Evolutionary conservation across 1,139 yeast genomes (phyloP), one percentile per base, ranked within the genome.

Genomic region (Scheffersomyces illinoinensis): DNA sequence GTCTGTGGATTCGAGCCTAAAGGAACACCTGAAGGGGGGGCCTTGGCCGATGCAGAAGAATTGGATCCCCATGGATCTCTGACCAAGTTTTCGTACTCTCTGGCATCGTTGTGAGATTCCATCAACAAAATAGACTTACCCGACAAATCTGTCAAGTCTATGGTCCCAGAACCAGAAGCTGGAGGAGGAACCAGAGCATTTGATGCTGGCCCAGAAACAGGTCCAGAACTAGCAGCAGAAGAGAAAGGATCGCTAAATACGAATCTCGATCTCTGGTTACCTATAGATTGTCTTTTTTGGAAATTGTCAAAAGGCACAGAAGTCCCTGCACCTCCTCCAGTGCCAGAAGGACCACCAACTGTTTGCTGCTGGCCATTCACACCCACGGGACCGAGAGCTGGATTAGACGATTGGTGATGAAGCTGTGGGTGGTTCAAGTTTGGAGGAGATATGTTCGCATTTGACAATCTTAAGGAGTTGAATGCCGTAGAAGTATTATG

Each of bases 221-320:
- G 66, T 20, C 62, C 60, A 6, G 67, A 57, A 10, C 64, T 58
- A 52, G 65, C 54, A 23, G 64, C 62, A 26, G 71, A 72, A 2
- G 77, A 70, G 67, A 88, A 87, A 14, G 91, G 90, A 69, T 88
- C 92, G 64, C 88, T 83, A 68, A 89, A 88, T 17, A 88, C 78
- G 67, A 88, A 88, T 64, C 92, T 78, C n/a, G 91, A 86, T 63
- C 91, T 78, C 67, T 84, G 88, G 58, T 79, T 78, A 47, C 85
- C 85, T 56, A 85, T 72, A 26, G 86, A 79, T 61, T 86, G 86
- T 67, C 89, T 77, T 68, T 84, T 84, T 58, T 72, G 77, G 61
- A 74, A 74, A 48, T 71, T 70, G 58, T 65, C 73, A 52, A 59
- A 59, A 47, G 43, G 57, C 47, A 14, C 57, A 52, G 26, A 59